Evolutionary conservation across 345 rosid genomes (phyloP).

Genomic region (Gossypium thurberi): DNA sequence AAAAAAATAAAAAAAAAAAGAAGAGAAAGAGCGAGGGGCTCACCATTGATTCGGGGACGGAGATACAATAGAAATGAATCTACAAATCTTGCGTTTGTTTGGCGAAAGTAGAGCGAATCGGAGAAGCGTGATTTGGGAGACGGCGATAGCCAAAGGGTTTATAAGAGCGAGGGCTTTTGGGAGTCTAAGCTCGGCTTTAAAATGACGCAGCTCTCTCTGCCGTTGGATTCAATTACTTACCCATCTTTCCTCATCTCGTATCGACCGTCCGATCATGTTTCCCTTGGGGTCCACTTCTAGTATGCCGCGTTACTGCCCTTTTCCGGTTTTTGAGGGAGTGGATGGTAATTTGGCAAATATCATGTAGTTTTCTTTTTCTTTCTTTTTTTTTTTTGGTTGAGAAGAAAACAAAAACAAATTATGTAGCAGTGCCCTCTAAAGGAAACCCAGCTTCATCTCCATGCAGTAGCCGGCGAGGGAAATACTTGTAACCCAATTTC

Average conservation of each 20-base stretch:
- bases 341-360: not conserved
- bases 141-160: slow-evolving; percentile 14
- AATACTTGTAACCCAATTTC: no score
- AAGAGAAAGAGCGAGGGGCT: not conserved
- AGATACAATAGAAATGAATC: not conserved
- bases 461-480: no score
- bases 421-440: no score
- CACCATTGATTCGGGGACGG: slow-evolving; percentile 11
- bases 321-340: not conserved
- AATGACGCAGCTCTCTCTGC: slow-evolving; percentile 34
- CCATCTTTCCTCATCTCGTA: not conserved
- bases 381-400: no score
- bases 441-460: no score
- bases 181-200: slow-evolving; percentile 23
- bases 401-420: no score
- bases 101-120: not conserved
- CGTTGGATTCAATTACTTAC: slow-evolving; percentile 30
- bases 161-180: slow-evolving; percentile 12
- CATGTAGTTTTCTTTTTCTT: no score
- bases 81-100: not conserved
- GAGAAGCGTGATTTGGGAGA: slow-evolving; percentile 1
- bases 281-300: not conserved
- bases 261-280: slow-evolving; percentile 32
- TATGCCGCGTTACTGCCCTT: not conserved
- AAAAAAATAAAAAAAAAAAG: not conserved